phyloP scores from a whole-genome alignment of 2,329 filamentous ascomycete species.

The Acrodontium crateriforme region DNA sequence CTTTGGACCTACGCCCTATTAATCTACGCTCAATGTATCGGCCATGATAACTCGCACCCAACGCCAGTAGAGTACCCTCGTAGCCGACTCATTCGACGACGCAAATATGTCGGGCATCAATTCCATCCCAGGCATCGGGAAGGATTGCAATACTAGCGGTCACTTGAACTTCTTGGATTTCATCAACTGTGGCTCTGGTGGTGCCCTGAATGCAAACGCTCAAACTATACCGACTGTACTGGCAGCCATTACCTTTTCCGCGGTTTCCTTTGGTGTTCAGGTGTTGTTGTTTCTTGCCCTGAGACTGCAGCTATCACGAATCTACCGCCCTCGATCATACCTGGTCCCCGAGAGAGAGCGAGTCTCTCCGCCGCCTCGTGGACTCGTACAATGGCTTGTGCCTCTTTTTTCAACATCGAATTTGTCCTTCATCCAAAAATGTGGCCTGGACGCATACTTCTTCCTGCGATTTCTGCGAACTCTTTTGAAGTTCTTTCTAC shows the following conservation, averaged over 20 bases:
- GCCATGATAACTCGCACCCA: too few species aligned
- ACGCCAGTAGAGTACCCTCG: too few species aligned
- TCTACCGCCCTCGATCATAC: constrained; percentile 82
- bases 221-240: constrained; percentile 23
- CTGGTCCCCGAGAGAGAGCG: constrained; percentile 75
- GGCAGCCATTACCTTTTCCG: constrained; percentile 23
- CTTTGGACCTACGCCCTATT: too few species aligned
- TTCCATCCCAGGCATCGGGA: too few species aligned
- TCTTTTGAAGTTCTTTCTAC: constrained; percentile 82
- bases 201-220: constrained; percentile 11
- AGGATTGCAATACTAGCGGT: too few species aligned
- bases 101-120: too few species aligned
- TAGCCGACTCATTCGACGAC: too few species aligned
- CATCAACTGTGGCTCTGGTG: constrained; percentile 6
- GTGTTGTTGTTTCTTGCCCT: constrained; percentile 61
- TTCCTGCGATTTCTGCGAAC: constrained; percentile 83
- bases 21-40: too few species aligned
- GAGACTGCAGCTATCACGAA: constrained; percentile 64
- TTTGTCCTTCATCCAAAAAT: constrained; percentile 87
- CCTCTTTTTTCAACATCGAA: constrained; percentile 52
- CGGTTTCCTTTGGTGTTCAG: constrained; percentile 27
- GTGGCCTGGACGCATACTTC: constrained; percentile 92
- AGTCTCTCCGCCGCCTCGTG: constrained; percentile 56
- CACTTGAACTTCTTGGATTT: constrained; percentile 2
- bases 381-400: constrained; percentile 39